Evolutionary conservation across 345 rosid species (phyloP).

Genomic region (Diplotaxis tenuifolia): DNA sequence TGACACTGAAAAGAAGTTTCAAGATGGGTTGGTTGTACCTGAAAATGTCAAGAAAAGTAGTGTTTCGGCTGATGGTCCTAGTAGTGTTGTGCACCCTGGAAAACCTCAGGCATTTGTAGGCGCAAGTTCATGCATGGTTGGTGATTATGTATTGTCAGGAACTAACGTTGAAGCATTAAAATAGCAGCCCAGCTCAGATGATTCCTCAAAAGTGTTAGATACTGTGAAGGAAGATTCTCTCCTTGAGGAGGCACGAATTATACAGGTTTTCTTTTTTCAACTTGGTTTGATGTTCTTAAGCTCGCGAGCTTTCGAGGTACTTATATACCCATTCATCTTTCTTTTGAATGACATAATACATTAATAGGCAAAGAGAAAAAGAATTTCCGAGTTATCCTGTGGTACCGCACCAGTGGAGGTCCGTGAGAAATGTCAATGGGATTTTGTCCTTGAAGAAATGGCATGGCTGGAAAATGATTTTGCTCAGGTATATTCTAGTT

Average conservation of each 20-base stretch:
- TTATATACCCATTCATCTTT: slow-evolving; percentile 19
- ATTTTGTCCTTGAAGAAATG: slow-evolving; percentile 98
- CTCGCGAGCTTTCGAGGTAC: slow-evolving; percentile 20
- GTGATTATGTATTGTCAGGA: slow-evolving; percentile 24
- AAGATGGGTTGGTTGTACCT: slow-evolving; percentile 37
- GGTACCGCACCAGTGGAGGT: slow-evolving; percentile 47
- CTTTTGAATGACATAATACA: slow-evolving; percentile 28
- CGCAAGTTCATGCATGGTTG: slow-evolving; percentile 31
- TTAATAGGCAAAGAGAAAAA: slow-evolving; percentile 80
- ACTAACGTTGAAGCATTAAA: slow-evolving; percentile 41
- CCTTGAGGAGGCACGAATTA: slow-evolving; percentile 83
- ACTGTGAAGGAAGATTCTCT: slow-evolving; percentile 74
- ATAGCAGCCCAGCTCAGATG: slow-evolving; percentile 44
- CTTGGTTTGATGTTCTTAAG: slow-evolving; percentile 26
- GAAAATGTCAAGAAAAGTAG: slow-evolving; percentile 42
- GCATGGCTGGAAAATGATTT: slow-evolving; percentile 98
- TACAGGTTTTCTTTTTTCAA: slow-evolving; percentile 61
- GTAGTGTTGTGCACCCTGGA: slow-evolving; percentile 29
- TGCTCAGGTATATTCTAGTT: slow-evolving; percentile 68
- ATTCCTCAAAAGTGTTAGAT: slow-evolving; percentile 44
- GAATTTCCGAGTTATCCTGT: slow-evolving; percentile 82
- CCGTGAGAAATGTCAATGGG: slow-evolving; percentile 77
- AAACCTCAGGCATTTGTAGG: slow-evolving; percentile 40
- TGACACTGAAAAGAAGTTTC: slow-evolving; percentile 39
- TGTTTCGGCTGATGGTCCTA: slow-evolving; percentile 35